Evolutionary conservation across 1,284 basidiomycete genomes (phyloP).

Genomic region (Anthracocystis setariae): DNA sequence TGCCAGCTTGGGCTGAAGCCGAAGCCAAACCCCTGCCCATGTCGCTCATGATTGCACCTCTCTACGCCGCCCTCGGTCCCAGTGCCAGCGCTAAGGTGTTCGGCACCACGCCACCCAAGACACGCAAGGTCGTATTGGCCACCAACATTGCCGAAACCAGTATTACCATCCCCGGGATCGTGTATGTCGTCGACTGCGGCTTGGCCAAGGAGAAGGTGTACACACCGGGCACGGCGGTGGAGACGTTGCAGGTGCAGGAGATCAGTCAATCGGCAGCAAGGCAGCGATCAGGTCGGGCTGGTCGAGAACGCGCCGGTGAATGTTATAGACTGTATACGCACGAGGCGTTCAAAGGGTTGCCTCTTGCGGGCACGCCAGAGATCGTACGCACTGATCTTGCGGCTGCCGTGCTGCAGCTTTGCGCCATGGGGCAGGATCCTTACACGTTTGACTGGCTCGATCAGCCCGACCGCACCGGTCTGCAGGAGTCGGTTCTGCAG

Average conservation of each 20-base stretch:
- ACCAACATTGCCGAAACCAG: conserved; percentile 81
- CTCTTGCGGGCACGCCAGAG: conserved; percentile 50
- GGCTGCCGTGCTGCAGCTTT: conserved; percentile 55
- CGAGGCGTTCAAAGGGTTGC: conserved; percentile 44
- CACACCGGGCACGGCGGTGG: conserved; percentile 56
- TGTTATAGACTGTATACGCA: conserved; percentile 64
- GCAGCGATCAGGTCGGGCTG: conserved; percentile 63
- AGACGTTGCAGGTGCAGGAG: conserved; percentile 57
- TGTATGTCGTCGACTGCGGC: conserved; percentile 84
- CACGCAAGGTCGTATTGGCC: conserved; percentile 86
- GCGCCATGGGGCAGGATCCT: conserved; percentile 62
- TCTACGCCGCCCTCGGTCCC: conserved; percentile 65
- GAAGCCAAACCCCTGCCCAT: conserved; percentile 37
- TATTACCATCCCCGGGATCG: conserved; percentile 94
- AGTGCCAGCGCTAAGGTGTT: conserved; percentile 58
- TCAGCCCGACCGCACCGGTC: conserved; percentile 39
- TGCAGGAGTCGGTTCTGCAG: conserved; percentile 57
- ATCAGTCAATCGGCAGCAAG: conserved; percentile 60
- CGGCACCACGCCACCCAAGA: conserved; percentile 73
- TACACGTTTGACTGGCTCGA: conserved; percentile 64
- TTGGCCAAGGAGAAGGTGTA: conserved; percentile 95
- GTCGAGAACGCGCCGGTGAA: conserved; percentile 58
- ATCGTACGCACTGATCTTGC: conserved; percentile 61
- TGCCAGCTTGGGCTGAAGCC: conserved; percentile 52
- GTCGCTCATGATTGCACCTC: conserved; percentile 55